Base-by-base conservation (phyloP, 2,329 filamentous ascomycete genomes). In the Verticillium nubilum region DNA sequence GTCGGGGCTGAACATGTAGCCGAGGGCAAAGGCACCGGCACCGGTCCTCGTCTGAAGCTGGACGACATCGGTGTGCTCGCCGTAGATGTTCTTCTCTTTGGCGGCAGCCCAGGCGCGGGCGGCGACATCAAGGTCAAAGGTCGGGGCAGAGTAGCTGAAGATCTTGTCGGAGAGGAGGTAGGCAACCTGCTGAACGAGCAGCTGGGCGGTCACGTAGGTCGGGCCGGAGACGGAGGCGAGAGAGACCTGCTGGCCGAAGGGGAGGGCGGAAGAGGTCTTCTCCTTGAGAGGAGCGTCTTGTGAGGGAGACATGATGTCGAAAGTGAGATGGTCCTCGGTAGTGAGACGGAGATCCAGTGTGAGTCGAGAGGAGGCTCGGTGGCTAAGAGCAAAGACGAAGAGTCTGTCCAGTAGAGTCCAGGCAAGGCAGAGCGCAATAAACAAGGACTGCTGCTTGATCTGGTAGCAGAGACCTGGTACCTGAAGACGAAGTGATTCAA, bases 1-100 rank as follows among this genome's bases (percentile, higher is more conserved):
- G 76, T 99, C 95, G 69, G 92, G 91, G 62, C 93, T 97, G 82
- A 98, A 99, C 73, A 98, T 91, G 78, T 99, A 99, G 60, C 95
- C 95, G 55, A 99, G 84, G 25, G 95, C 92, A 70, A 98, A 90
- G 65, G 90, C 87, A 59, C 94, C 95, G 58, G 95, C 95, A 61
- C 95, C 95, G 59, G 89, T 86, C 58, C 95, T 85, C 52, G 93
- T 96, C 79, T 99, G 90, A 70, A 97, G 86, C 26, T 90, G 78
- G 62, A 93, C 82, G 54, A 98, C 86, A 15, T 86, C 80, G 55
- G 95, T 94, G 63, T 86, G 77, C 70, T 93, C 90, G 67, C 91
- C 91, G 76, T 93, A 87, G 63, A 89, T 86, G 78, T 99, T 99
- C 72, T 82, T 80, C 71, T 92, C 88, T 63, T 84, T 79, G 63